Conservation (phyloP, 768 basidiomycete genomes). For the Lentinula sp. region DNA sequence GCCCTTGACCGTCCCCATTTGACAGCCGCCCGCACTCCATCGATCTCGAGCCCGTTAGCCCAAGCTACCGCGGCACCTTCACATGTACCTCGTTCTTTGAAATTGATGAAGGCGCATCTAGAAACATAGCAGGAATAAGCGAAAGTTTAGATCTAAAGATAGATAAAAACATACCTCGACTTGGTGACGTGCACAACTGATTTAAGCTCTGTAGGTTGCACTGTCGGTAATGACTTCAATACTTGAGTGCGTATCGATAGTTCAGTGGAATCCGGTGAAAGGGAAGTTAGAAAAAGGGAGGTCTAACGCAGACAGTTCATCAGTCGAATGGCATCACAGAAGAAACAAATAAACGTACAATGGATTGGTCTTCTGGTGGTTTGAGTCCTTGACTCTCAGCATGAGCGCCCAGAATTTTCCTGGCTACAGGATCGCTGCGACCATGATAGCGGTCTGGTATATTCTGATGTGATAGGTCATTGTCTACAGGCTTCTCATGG, state of each 20-base stretch:
- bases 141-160: background rate
- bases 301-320: conserved; percentile 38
- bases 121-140: background rate
- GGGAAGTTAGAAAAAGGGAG: conserved; percentile 78
- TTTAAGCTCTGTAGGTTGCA: conserved; percentile 63
- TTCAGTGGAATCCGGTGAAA: conserved; percentile 68
- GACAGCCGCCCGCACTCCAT: conserved; percentile 64
- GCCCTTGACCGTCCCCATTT: conserved; percentile 85
- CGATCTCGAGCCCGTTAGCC: conserved; percentile 86
- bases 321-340: background rate
- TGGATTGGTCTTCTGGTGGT: conserved; percentile 81
- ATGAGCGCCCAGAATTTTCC: conserved; percentile 76
- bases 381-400: conserved; percentile 80
- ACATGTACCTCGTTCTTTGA: conserved; percentile 74
- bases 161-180: conserved; percentile 43
- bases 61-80: conserved; percentile 86
- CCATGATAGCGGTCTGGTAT: conserved; percentile 95
- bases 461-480: conserved; percentile 85
- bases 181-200: conserved; percentile 85
- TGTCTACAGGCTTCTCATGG: conserved; percentile 84
- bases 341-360: conserved; percentile 50
- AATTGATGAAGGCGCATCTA: conserved; percentile 95
- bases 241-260: conserved; percentile 68
- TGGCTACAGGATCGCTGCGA: conserved; percentile 87
- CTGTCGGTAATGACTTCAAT: conserved; percentile 55